These are phyloP conservation scores for Fallopia convolvulus DNA, from an alignment of 148 eudicot genomes.

Conservation along the genomic window DNA sequence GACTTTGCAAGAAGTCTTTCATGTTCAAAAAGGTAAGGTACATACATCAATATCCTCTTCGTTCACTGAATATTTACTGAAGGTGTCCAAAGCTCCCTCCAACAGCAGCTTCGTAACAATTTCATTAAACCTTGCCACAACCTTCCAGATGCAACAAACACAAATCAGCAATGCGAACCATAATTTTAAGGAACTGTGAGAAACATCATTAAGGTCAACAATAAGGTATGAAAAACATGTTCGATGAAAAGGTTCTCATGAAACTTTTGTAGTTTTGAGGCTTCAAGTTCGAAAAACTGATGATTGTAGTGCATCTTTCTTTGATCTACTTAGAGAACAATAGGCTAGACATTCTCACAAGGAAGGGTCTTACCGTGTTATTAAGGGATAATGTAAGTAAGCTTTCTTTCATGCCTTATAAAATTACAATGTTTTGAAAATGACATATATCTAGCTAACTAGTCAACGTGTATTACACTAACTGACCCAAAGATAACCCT, in stretches of 20 bases:
- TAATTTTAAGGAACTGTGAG: not conserved
- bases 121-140: conserved; percentile 93
- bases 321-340: not conserved
- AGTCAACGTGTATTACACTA: not conserved
- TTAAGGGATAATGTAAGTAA: not conserved
- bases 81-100: conserved; percentile 93
- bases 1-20: not conserved
- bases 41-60: conserved; percentile 90
- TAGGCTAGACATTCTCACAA: not conserved
- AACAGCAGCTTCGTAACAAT: conserved; percentile 74
- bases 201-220: not conserved
- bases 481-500: not conserved
- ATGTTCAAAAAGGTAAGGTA: conserved; percentile 12
- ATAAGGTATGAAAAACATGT: not conserved
- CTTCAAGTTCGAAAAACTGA: not conserved
- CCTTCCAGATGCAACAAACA: conserved; percentile 33
- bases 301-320: not conserved
- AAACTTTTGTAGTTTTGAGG: not conserved
- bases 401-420: not conserved
- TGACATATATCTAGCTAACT: not conserved
- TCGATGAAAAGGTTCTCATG: not conserved
- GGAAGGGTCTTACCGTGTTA: not conserved
- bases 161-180: not conserved
- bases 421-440: not conserved
- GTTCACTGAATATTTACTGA: conserved; percentile 62